phyloP scores from a whole-genome alignment of 257 asterid genomes.

The Solanum chaucha region DNA sequence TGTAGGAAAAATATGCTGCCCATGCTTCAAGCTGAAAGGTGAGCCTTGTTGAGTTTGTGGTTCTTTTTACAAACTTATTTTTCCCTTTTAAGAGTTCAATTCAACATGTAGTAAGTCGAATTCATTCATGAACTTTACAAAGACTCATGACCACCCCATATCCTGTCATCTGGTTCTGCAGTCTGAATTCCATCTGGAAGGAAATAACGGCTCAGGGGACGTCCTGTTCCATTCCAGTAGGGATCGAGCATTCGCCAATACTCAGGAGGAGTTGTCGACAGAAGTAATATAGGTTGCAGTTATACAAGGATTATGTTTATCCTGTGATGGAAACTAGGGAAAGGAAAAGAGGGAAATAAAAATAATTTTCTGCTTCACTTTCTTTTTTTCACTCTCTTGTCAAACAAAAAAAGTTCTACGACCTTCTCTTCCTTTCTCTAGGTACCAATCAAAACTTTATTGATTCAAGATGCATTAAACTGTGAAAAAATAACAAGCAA shows the following conservation, averaged over 20 bases:
- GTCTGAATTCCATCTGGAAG: constrained; percentile 71
- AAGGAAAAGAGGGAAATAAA: background rate
- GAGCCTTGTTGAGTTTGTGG: too few relatives aligned
- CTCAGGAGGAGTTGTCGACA: constrained; percentile 8
- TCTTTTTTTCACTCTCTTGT: background rate
- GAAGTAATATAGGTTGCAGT: background rate
- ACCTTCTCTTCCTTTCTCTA: background rate
- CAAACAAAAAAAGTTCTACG: background rate
- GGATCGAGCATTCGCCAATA: constrained; percentile 80
- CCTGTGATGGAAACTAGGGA: background rate
- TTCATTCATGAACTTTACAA: too few relatives aligned
- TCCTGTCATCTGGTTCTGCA: constrained; percentile 48
- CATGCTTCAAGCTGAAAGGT: too few relatives aligned
- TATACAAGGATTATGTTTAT: background rate
- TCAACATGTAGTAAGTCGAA: too few relatives aligned
- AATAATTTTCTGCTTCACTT: background rate
- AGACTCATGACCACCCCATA: constrained; percentile 99
- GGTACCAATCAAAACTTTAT: background rate
- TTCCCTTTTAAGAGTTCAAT: too few relatives aligned
- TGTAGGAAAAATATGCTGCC: too few relatives aligned
- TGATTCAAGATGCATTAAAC: background rate
- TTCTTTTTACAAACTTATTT: too few relatives aligned
- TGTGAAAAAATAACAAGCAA: background rate
- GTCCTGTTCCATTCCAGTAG: constrained; percentile 47
- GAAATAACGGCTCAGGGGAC: constrained; percentile 50